Base-by-base conservation (phyloP, 331 rosid genomes). In the Spiraea crenata region DNA sequence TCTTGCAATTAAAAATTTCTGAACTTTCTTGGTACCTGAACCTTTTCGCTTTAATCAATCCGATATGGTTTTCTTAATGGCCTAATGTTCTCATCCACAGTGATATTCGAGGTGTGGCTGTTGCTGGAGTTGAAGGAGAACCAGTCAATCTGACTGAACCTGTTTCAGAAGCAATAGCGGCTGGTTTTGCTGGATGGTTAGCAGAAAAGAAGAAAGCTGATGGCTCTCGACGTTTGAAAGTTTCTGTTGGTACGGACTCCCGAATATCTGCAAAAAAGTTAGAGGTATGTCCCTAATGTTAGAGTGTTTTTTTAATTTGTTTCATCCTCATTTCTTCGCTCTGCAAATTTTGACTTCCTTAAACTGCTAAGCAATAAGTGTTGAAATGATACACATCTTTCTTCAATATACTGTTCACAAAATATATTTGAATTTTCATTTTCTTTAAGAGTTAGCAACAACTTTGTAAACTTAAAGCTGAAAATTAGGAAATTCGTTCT, bases 91-190 rank as follows among this genome's bases (percentile, higher is more conserved):
- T 64, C 72, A 44, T 73, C 69, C 71, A 76, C 82, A 90, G 96
- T 82, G 99, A 93, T 77, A 93, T 93, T 66, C 95, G 97, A 16
- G 99, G 96, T 57, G 96, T 91, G 81, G 91, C 99, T 80, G 75
- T 90, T 76, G 84, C 89, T 70, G 97, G 98, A 65, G 88, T 90
- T 67, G 95, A 89, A 76, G 97, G 96, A 62, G 98, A 93, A 77
- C 82, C 91, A 19, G 73, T 93, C 73, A 90, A 79, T 79, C 84
- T 90, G 80, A 81, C 98, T 37, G 98, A 90, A 76, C 85, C 78
- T 44, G 97, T 93, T 72, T 90, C 98, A 75, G 95, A 90, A 81
- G 95, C 98, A 70, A 90, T 90, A 75, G 97, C 86, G 50, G 90
- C 97, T 64, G 95, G 82, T 85, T 93, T 90, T 82, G 87, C 98